Conservation (phyloP, 371 early-diverging fungal species). For the Lichtheimia ornata region DNA sequence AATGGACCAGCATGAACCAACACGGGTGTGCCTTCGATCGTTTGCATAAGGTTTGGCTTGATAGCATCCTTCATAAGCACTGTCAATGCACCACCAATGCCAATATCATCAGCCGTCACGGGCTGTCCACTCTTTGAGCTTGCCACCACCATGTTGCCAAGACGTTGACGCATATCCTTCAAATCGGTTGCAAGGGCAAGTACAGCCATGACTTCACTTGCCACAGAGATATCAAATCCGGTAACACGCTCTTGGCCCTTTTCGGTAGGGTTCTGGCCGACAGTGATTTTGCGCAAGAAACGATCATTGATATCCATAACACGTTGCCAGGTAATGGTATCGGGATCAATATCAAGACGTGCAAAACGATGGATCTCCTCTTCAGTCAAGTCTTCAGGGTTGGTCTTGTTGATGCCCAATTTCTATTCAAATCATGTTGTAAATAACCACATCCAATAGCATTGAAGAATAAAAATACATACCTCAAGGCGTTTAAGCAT, state of each 20-base stretch:
- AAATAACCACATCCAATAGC: neutral
- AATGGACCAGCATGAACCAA: slow-evolving; percentile 98
- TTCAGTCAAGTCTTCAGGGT: slow-evolving; percentile 76
- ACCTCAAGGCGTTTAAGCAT: slow-evolving; percentile 81
- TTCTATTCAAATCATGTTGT: slow-evolving; percentile 26
- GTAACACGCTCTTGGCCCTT: slow-evolving; percentile 85
- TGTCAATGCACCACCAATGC: slow-evolving; percentile 92
- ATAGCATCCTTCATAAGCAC: slow-evolving; percentile 98
- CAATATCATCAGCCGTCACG: slow-evolving; percentile 94
- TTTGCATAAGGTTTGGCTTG: slow-evolving; percentile 97
- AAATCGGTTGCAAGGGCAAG: slow-evolving; percentile 88
- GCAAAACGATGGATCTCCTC: slow-evolving; percentile 82
- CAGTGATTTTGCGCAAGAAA: slow-evolving; percentile 86
- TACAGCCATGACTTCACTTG: slow-evolving; percentile 97
- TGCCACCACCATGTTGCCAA: slow-evolving; percentile 95
- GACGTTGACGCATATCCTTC: slow-evolving; percentile 88
- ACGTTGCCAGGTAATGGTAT: slow-evolving; percentile 93
- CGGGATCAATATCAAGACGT: slow-evolving; percentile 90
- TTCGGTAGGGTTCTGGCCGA: slow-evolving; percentile 88
- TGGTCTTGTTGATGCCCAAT: slow-evolving; percentile 81
- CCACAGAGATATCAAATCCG: slow-evolving; percentile 96
- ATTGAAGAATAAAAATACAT: slow-evolving; percentile 10
- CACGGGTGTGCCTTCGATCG: slow-evolving; percentile 97
- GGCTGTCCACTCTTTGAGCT: slow-evolving; percentile 80
- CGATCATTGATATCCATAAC: slow-evolving; percentile 96